A percentile compares a stretch with the other conserved stretches of the same genome.
Conservation (phyloP, 768 basidiomycete genomes). For the Amanita polypyramis region DNA sequence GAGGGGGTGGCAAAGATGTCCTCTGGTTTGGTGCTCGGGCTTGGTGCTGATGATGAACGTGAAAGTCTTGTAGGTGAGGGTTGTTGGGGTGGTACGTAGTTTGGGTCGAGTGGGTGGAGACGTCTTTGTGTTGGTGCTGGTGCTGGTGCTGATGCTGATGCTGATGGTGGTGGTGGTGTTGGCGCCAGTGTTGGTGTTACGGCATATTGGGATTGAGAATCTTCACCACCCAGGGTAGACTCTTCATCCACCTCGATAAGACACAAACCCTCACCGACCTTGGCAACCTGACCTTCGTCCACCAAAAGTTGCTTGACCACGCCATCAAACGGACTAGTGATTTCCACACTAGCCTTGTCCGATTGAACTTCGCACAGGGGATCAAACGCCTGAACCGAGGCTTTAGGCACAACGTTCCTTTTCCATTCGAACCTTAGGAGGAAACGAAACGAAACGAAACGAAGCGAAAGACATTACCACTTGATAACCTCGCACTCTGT, state of each 20-base stretch:
- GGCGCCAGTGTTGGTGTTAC: neutral
- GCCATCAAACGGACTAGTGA: conserved; percentile 80
- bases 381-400: conserved; percentile 53
- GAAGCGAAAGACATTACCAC: too few species aligned
- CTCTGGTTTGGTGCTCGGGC: conserved; percentile 8
- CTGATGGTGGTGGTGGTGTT: neutral
- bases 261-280: conserved; percentile 72
- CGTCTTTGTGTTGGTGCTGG: conserved; percentile 13
- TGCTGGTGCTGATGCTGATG: neutral
- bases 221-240: neutral
- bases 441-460: too few species aligned
- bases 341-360: conserved; percentile 87
- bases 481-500: conserved; percentile 85
- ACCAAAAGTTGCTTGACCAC: conserved; percentile 63
- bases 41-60: conserved; percentile 11
- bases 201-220: neutral
- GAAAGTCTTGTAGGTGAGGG: neutral
- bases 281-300: conserved; percentile 73
- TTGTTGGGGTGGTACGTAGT: conserved; percentile 15
- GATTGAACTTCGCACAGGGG: conserved; percentile 78
- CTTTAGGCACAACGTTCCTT: conserved; percentile 54
- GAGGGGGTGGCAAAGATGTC: conserved; percentile 64
- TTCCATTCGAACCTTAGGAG: too few species aligned
- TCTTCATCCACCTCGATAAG: conserved; percentile 66
- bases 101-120: conserved; percentile 60